Percentiles rank a stretch among this genome's conserved stretches.
Evolutionary conservation across 306 rosid species (phyloP).

Genomic region (Gynostemma pentaphyllum): DNA sequence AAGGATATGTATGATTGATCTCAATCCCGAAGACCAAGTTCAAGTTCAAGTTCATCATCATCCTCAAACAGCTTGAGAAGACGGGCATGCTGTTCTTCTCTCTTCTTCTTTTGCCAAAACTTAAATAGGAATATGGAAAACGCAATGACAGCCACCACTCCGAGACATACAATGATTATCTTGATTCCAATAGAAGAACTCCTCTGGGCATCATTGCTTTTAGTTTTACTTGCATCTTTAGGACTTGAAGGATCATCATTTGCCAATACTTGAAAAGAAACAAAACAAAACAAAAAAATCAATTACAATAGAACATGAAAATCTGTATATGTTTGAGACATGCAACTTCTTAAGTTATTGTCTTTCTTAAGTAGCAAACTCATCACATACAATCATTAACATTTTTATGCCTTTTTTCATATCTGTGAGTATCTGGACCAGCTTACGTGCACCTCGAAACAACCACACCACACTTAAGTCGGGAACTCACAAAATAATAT

Average conservation of each 20-base stretch:
- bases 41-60: slow-evolving; percentile 88
- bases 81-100: slow-evolving; percentile 77
- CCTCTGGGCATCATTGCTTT: slow-evolving; percentile 14
- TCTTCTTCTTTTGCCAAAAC: slow-evolving; percentile 79
- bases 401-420: neutral
- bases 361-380: neutral
- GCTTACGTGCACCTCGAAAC: no score
- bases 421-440: no score
- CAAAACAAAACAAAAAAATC: neutral
- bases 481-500: no score
- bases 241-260: slow-evolving; percentile 34
- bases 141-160: slow-evolving; percentile 29
- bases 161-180: slow-evolving; percentile 33
- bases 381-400: neutral
- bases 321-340: neutral
- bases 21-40: slow-evolving; percentile 79
- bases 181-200: slow-evolving; percentile 36
- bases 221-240: slow-evolving; percentile 25
- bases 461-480: no score
- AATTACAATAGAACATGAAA: neutral
- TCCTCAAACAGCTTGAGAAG: slow-evolving; percentile 84
- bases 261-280: slow-evolving; percentile 22
- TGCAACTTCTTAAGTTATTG: neutral
- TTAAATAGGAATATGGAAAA: slow-evolving; percentile 43
- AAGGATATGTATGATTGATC: neutral